Base-by-base conservation (phyloP, 345 rosid species). In the Streptanthus diversifolius region DNA sequence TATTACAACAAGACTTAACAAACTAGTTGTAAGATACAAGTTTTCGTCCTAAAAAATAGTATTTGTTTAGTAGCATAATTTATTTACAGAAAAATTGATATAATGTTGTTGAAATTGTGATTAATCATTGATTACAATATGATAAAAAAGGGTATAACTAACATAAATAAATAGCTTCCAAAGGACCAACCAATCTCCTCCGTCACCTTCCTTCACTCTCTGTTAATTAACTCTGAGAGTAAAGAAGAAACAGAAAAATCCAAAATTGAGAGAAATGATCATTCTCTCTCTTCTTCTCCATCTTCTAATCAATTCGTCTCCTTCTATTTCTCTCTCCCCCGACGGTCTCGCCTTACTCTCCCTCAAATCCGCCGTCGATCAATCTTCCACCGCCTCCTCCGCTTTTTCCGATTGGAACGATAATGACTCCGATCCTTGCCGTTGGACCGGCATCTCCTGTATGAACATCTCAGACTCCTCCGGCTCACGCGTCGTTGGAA, bases 321-420 rank as follows among this genome's bases (percentile, higher is more conserved):
- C 63, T 4, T 35, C 70, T 7, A 53, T 78, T 25, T 79, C 93
- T 44, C 90, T 95, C 43, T 80, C 96, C 2, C 90, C 99, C 19
- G 99, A 95, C 74, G 99, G 99, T 2, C 79, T 91, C 45, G 79
- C 96, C 45, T 88, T 95, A 52, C 96, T 95, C 49, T 90, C 99
- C 19, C 74, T 95, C 25, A 95, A 92, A 72, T 91, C 98, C 17
- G 97, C 99, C 80, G 82, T 88, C 44, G 95, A 90, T 29, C 77
- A 72, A 14, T 56, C 81, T 8, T 67, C 81, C 59, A 15, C 59
- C 57, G 76, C 37, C 21, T 73, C 83, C 22, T 67, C 82, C n/a
- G 81, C 74, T 37, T 88, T 95, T 76, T 75, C 98, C 72, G 90
- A 86, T 76, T 95, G 99, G 99, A 82, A 87, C 80, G 86, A 88